Percentiles rank a stretch among this genome's conserved stretches.
Conservation (phyloP, 495 filamentous ascomycete genomes). For the Niebla homalea region DNA sequence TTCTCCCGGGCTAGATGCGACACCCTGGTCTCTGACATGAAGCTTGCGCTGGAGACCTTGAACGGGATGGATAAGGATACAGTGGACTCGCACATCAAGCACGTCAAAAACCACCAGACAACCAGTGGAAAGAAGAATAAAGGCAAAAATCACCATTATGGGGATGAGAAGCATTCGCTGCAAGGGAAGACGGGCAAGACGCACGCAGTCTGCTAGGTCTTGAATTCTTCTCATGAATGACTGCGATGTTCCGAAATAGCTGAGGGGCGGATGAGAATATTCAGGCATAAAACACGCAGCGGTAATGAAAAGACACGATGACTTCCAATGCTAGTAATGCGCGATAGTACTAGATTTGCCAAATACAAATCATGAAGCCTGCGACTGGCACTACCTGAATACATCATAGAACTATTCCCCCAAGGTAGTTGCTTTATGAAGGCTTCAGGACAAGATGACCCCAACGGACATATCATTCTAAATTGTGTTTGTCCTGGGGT, state of each 20-base stretch:
- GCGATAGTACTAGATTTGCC: too few species aligned
- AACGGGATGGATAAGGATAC: conserved; percentile 58
- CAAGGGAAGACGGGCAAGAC: conserved; percentile 85
- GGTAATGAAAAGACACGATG: too few species aligned
- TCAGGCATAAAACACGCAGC: too few species aligned
- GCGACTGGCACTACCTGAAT: too few species aligned
- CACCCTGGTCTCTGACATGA: conserved; percentile 57
- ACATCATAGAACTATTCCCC: too few species aligned
- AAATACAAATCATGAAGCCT: too few species aligned
- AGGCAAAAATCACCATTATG: conserved; percentile 52
- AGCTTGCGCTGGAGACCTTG: conserved; percentile 51
- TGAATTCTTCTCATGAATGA: background rate
- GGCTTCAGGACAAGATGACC: too few species aligned
- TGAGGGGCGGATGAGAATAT: too few species aligned
- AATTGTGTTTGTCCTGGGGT: too few species aligned
- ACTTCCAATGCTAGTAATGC: too few species aligned
- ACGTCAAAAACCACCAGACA: conserved; percentile 42
- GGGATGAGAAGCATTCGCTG: conserved; percentile 67
- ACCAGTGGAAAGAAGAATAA: conserved; percentile 38
- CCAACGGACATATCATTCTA: too few species aligned
- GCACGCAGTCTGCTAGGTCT: conserved; percentile 59
- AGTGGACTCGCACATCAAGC: conserved; percentile 44
- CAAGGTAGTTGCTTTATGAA: too few species aligned
- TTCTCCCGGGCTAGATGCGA: conserved; percentile 69
- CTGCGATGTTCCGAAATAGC: background rate